phyloP scores from a whole-genome alignment of 495 filamentous ascomycete genomes.

The Pseudomonodictys pantanalensis region DNA sequence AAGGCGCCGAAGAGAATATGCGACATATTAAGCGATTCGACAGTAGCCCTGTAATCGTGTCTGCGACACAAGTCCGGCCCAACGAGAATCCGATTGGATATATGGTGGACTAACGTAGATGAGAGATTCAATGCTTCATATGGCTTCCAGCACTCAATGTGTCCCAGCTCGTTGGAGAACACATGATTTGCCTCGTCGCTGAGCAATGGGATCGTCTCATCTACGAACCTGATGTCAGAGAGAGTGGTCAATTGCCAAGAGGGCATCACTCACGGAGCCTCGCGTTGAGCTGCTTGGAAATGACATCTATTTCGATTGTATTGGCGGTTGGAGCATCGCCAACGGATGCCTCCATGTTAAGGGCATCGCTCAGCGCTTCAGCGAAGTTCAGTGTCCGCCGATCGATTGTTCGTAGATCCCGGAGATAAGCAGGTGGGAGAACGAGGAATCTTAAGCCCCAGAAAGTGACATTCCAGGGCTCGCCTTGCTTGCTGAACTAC shows the following conservation, averaged over 20 bases:
- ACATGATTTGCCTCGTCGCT: conserved; percentile 4
- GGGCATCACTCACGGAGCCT: not conserved
- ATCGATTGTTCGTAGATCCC: conserved; percentile 1
- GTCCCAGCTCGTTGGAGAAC: conserved; percentile 1
- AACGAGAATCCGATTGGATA: conserved; percentile 14
- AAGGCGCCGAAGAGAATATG: conserved; percentile 9
- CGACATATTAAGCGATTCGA: conserved; percentile 9
- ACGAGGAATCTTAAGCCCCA: conserved; percentile 12
- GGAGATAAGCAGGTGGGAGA: conserved; percentile 8
- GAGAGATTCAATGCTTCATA: conserved; percentile 2
- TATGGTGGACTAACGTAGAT: conserved; percentile 12
- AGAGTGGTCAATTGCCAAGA: not conserved
- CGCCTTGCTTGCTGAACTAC: conserved; percentile 3
- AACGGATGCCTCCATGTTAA: conserved; percentile 15
- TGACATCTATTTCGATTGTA: conserved; percentile 15
- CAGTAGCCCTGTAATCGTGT: conserved; percentile 1
- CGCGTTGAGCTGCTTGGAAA: conserved; percentile 11
- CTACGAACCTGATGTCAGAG: not conserved
- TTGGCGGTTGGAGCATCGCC: conserved; percentile 5
- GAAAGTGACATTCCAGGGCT: conserved; percentile 11
- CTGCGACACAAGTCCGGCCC: conserved; percentile 7
- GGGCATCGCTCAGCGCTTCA: conserved; percentile 8
- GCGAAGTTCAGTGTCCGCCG: conserved; percentile 1
- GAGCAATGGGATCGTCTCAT: conserved; percentile 1
- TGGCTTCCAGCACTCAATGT: conserved; percentile 2